These are phyloP conservation scores for Daedaleopsis sinensis DNA, from an alignment of 768 basidiomycete species.

Conservation along the genomic window DNA sequence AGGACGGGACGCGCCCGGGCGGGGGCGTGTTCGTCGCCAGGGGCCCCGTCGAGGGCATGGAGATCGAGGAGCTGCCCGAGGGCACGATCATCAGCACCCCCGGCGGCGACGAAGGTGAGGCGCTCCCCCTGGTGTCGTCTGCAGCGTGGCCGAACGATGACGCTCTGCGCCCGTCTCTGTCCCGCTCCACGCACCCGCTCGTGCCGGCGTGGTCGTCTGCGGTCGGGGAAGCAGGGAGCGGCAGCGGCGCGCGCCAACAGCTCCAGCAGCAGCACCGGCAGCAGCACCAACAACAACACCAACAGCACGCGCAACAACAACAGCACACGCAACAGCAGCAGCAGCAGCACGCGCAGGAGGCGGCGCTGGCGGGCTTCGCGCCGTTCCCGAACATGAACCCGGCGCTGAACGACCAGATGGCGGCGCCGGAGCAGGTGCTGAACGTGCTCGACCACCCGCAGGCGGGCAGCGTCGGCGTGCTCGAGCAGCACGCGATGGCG, in stretches of 20 bases:
- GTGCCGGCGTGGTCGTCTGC: slow-evolving; percentile 8
- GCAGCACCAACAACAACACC: slow-evolving; percentile 14
- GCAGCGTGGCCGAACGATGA: slow-evolving; percentile 20
- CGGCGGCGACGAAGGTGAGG: slow-evolving; percentile 51
- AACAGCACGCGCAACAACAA: slow-evolving; percentile 4
- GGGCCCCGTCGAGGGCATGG: slow-evolving; percentile 28
- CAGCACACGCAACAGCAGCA: slow-evolving; percentile 4
- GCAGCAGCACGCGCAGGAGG: slow-evolving; percentile 11
- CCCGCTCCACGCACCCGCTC: slow-evolving; percentile 12
- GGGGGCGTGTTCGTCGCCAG: slow-evolving; percentile 81
- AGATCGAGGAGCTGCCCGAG: slow-evolving; percentile 47
- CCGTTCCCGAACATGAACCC: slow-evolving; percentile 74
- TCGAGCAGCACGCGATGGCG: slow-evolving; percentile 67
- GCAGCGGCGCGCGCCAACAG: background rate
- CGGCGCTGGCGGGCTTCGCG: slow-evolving; percentile 55
- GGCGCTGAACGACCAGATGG: slow-evolving; percentile 57
- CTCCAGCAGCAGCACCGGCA: slow-evolving; percentile 1
- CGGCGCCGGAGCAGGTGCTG: slow-evolving; percentile 61
- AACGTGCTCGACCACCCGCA: slow-evolving; percentile 70
- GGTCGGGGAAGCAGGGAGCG: slow-evolving; percentile 5
- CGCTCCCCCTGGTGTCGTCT: slow-evolving; percentile 24
- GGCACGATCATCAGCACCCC: slow-evolving; percentile 51
- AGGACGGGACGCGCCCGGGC: slow-evolving; percentile 82
- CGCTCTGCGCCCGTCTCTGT: slow-evolving; percentile 12
- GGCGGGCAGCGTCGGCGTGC: slow-evolving; percentile 43